Percentiles rank a stretch among this genome's conserved stretches.
Evolutionary conservation across 805 yeast species (phyloP).

Genomic region (Millerozyma miso): DNA sequence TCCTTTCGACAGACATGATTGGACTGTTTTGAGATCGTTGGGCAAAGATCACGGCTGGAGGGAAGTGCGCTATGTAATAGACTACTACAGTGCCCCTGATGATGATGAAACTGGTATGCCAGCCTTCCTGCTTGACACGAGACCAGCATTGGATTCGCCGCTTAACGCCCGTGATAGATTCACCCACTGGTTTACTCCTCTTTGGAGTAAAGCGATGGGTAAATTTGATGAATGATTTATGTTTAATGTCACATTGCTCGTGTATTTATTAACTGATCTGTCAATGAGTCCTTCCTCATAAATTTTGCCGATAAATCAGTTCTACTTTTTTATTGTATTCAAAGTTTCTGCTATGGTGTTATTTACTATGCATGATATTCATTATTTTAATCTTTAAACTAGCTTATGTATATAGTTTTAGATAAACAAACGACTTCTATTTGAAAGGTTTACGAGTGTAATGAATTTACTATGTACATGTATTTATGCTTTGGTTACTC

Average conservation of each 20-base stretch:
- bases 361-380: too few relatives aligned
- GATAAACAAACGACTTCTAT: background rate
- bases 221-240: constrained; percentile 19
- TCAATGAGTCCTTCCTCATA: background rate
- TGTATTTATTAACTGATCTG: background rate
- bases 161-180: constrained; percentile 66
- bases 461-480: constrained; percentile 5
- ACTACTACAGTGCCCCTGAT: constrained; percentile 94
- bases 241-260: constrained; percentile 1
- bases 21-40: constrained; percentile 82
- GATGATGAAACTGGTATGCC: constrained; percentile 85
- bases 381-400: background rate
- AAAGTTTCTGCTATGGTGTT: too few relatives aligned
- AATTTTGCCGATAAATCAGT: too few relatives aligned
- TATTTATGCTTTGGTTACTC: background rate
- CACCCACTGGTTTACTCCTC: constrained; percentile 60
- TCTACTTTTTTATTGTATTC: too few relatives aligned
- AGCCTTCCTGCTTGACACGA: constrained; percentile 84
- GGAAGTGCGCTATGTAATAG: constrained; percentile 86
- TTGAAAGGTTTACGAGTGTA: background rate
- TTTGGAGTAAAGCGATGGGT: constrained; percentile 71
- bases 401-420: background rate
- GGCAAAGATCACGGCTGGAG: constrained; percentile 50
- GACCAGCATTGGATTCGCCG: constrained; percentile 84
- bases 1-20: constrained; percentile 98